Evolutionary conservation across 805 yeast species (phyloP).

Genomic region (Schizosaccharomyces osmophilus): DNA sequence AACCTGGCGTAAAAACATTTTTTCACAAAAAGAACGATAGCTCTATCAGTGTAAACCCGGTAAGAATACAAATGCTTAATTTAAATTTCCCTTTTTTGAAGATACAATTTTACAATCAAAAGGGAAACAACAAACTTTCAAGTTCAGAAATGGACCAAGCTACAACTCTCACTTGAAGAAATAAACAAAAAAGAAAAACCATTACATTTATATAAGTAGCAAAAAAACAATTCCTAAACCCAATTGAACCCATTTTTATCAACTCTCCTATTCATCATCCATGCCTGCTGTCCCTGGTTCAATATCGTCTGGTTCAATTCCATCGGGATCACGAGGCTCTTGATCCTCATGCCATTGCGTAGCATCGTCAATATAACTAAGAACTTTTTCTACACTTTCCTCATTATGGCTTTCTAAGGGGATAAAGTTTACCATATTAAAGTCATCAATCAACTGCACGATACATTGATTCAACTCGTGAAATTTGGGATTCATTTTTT

Average conservation of each 20-base stretch:
- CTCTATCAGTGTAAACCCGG: too few species aligned
- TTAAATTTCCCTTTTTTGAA: too few species aligned
- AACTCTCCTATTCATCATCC: constrained; percentile 19
- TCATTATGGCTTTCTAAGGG: constrained; percentile 65
- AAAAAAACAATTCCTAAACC: too few species aligned
- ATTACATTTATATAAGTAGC: too few species aligned
- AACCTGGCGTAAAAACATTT: too few species aligned
- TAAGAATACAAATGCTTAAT: too few species aligned
- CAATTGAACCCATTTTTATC: neutral
- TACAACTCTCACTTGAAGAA: too few species aligned
- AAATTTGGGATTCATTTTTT: constrained; percentile 35
- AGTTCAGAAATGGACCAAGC: too few species aligned
- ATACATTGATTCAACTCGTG: constrained; percentile 52
- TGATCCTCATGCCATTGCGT: constrained; percentile 95
- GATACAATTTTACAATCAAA: too few species aligned
- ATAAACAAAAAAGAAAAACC: too few species aligned
- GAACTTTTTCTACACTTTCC: constrained; percentile 53
- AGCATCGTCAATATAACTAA: constrained; percentile 82
- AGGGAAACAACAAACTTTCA: too few species aligned
- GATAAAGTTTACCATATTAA: constrained; percentile 93
- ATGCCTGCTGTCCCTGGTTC: constrained; percentile 9
- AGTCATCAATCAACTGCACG: constrained; percentile 81
- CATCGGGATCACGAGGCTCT: constrained; percentile 90
- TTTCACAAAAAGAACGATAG: too few species aligned
- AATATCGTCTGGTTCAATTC: constrained; percentile 20